These are phyloP conservation scores for Metrosideros polymorpha DNA, from an alignment of 441 rosid genomes.

Conservation along the genomic window DNA sequence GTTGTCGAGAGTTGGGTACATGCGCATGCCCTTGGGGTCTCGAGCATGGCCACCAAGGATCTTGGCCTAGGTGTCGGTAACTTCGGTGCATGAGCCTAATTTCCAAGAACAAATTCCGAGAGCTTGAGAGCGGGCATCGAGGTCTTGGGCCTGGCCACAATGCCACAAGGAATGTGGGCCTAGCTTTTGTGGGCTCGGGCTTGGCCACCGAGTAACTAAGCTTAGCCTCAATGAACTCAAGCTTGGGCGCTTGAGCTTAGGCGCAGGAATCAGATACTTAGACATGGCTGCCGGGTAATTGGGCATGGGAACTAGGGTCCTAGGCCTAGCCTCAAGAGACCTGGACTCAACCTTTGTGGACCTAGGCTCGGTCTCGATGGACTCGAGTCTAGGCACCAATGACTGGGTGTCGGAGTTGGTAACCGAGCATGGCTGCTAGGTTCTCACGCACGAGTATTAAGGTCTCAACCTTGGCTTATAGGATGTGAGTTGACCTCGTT, in stretches of 20 bases:
- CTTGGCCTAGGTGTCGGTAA: background rate
- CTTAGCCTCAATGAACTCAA: background rate
- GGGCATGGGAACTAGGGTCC: background rate
- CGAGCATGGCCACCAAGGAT: background rate
- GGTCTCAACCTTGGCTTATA: background rate
- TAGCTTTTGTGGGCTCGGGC: background rate
- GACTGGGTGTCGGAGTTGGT: rapidly evolving
- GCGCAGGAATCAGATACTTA: rapidly evolving
- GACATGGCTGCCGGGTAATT: background rate
- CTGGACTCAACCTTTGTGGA: background rate
- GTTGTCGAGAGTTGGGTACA: background rate
- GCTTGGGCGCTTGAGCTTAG: background rate
- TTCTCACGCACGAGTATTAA: background rate
- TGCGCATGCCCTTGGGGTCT: background rate
- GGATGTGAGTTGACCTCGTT: background rate
- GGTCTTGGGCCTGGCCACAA: background rate
- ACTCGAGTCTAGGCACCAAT: background rate
- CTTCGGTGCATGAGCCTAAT: rapidly evolving
- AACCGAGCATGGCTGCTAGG: background rate
- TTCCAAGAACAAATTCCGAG: background rate
- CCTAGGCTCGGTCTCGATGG: background rate
- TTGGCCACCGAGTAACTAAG: rapidly evolving
- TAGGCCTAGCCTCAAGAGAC: background rate
- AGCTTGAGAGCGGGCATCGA: background rate
- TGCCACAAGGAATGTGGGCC: background rate